phyloP scores from a whole-genome alignment of 768 basidiomycete species.

The Suillus clintonianus region DNA sequence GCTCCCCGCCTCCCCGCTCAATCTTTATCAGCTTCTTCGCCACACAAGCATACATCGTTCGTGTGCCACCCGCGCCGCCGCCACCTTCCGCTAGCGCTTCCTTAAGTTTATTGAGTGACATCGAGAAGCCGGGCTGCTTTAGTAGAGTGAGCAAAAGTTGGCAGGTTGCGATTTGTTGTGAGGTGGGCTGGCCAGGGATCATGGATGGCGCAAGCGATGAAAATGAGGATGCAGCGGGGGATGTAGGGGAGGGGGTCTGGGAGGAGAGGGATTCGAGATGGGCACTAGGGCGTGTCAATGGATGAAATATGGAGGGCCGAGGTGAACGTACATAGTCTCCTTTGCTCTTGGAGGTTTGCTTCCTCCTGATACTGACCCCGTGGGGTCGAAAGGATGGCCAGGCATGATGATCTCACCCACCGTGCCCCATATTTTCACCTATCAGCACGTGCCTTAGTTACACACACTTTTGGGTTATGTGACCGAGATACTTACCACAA shows the following conservation, averaged over 20 bases:
- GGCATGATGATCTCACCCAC: conserved; percentile 66
- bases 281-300: conserved; percentile 37
- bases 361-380: conserved; percentile 23
- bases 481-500: conserved; percentile 50
- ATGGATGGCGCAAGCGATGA: conserved; percentile 45
- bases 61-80: conserved; percentile 50
- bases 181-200: conserved; percentile 44
- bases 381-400: conserved; percentile 43
- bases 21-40: conserved; percentile 79
- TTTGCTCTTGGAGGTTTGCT: conserved; percentile 52
- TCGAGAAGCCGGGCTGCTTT: conserved; percentile 50
- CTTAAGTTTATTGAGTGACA: conserved; percentile 66
- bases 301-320: conserved; percentile 1
- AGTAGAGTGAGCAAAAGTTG: conserved; percentile 64
- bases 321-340: conserved; percentile 59
- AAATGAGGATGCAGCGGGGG: conserved; percentile 57
- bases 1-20: conserved; percentile 73
- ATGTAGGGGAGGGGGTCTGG: conserved; percentile 51
- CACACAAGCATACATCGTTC: conserved; percentile 76
- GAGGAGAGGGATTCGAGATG: conserved; percentile 59
- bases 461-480: neutral
- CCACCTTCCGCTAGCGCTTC: conserved; percentile 48
- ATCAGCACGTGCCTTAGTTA: conserved; percentile 64
- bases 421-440: conserved; percentile 73
- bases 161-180: conserved; percentile 73